Percentiles rank a stretch among this genome's conserved stretches.
Evolutionary conservation across 371 early-diverging fungal species (phyloP).

Genomic region (Saksenaea vasiformis): DNA sequence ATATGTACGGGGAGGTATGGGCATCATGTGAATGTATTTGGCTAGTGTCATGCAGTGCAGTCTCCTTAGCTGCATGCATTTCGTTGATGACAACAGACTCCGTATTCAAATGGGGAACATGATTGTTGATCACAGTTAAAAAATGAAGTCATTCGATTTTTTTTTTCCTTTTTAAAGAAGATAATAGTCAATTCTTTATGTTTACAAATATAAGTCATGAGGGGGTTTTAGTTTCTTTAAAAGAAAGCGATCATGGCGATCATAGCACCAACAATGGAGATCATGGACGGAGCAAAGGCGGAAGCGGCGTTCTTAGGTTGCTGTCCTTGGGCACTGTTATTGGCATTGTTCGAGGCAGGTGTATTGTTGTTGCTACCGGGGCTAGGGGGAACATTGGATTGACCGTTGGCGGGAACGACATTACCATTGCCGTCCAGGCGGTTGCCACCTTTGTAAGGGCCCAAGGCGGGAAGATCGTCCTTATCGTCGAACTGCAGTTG

Average conservation of each 20-base stretch:
- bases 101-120: no score
- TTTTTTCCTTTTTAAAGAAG: no score
- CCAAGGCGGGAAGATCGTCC: conserved; percentile 43
- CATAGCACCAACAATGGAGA: not conserved
- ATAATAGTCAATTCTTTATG: no score
- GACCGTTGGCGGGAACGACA: conserved; percentile 16
- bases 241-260: not conserved
- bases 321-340: not conserved
- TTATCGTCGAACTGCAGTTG: conserved; percentile 38
- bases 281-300: not conserved
- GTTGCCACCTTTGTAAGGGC: conserved; percentile 35
- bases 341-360: not conserved
- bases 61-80: no score
- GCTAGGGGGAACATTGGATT: conserved; percentile 12
- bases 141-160: no score
- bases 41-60: no score
- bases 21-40: no score
- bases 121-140: no score
- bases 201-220: no score
- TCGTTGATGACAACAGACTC: no score
- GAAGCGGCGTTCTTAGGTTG: not conserved
- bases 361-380: not conserved
- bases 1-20: no score
- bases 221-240: not conserved
- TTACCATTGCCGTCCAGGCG: conserved; percentile 35